Percentiles rank a stretch among this genome's conserved stretches.
Evolutionary conservation across 208 protist genomes (phyloP).

Genomic region (Sergeia podlipaevii): DNA sequence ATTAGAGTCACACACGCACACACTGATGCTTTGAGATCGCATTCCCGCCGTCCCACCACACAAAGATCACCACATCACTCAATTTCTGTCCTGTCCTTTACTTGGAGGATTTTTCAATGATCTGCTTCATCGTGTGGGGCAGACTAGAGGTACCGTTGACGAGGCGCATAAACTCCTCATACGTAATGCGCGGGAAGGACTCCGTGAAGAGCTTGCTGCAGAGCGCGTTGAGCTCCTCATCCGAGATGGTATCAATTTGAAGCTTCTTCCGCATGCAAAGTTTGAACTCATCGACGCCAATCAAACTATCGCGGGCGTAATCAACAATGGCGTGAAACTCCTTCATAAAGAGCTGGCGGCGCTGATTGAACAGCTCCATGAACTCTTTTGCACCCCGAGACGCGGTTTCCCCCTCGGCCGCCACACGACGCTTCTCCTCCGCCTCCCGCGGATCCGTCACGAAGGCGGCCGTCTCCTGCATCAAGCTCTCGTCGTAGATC

Average conservation of each 20-base stretch:
- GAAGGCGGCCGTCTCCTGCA: slow-evolving; percentile 56
- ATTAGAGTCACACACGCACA: background rate
- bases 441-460: slow-evolving; percentile 55
- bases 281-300: slow-evolving; percentile 85
- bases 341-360: slow-evolving; percentile 89
- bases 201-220: slow-evolving; percentile 68
- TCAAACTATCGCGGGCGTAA: slow-evolving; percentile 77
- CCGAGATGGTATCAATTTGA: slow-evolving; percentile 46
- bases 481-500: slow-evolving; percentile 65
- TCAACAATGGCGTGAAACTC: slow-evolving; percentile 87
- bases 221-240: slow-evolving; percentile 72
- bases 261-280: slow-evolving; percentile 76
- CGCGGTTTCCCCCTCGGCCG: slow-evolving; percentile 32
- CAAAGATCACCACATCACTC: background rate
- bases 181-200: slow-evolving; percentile 52
- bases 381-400: slow-evolving; percentile 57
- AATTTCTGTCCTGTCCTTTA: slow-evolving; percentile 18
- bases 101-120: slow-evolving; percentile 37
- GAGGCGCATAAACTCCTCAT: slow-evolving; percentile 81
- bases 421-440: slow-evolving; percentile 37
- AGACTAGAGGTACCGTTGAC: slow-evolving; percentile 88
- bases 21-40: no score
- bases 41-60: no score
- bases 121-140: slow-evolving; percentile 59
- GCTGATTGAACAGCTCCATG: slow-evolving; percentile 71